Evolutionary conservation across 768 basidiomycete species (phyloP), one percentile per base, ranked within the genome.

Genomic region (Psilocybe cyanescens): DNA sequence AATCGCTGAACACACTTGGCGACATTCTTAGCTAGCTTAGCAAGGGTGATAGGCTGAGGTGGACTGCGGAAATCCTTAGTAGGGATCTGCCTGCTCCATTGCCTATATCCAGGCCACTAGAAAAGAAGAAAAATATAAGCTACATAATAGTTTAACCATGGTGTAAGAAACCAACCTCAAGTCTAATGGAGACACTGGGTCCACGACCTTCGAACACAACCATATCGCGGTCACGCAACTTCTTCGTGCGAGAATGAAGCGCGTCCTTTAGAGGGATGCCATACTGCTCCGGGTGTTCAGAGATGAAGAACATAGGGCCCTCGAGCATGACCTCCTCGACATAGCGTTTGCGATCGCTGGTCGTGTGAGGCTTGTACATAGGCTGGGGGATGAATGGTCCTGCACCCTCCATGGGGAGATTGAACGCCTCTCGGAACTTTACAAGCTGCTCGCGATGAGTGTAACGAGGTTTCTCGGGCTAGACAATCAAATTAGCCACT

Each of bases 11-110:
- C 81, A 64, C 89, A 89, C 73, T 90, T 91, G 1, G 90, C 91
- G 7, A 93, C 83, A 58, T 91, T 92, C 70, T 90, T 91, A 0
- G 89, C 91, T 14, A 93, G 79, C 69, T 93, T 93, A 17, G 84
- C 82, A 55, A 83, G 81, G 1, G 91, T 93, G 66, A 93, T 91
- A 3, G 88, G 90, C 5, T 88, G 83, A 41, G 90, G 91, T 0
- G 91, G 90, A 63, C 84, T 91, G 41, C 84, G 83, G 71, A 92
- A 93, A 72, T 93, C 91, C 71, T 86, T 86, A 1, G 91, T 92
- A 7, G 91, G 91, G 62, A 93, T 92, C 70, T 93, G 91, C 58
- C 89, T 82, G 58, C 87, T 89, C 90, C 90, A 93, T 49, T 85
- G 81, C 31, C 84, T 77, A 65, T 92, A 92, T 1, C 91, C 90